These are phyloP conservation scores for Termitomyces bulborhizus DNA, from an alignment of 768 basidiomycete species.

Conservation along the genomic window DNA sequence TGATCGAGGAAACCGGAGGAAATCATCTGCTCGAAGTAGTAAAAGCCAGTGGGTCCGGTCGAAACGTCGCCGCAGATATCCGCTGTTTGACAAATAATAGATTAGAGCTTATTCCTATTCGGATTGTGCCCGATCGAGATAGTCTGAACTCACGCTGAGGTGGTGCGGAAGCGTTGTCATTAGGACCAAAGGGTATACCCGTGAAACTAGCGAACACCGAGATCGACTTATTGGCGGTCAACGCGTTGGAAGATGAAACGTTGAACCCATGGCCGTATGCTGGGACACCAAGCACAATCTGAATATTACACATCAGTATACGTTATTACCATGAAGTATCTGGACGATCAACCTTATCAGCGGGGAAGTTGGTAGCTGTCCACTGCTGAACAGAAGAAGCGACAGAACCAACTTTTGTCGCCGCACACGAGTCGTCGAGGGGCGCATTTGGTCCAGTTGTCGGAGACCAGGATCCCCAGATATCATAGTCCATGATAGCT, in stretches of 20 bases:
- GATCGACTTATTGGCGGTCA: background rate
- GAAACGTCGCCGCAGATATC: conserved; percentile 42
- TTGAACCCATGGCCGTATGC: conserved; percentile 73
- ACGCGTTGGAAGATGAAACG: conserved; percentile 29
- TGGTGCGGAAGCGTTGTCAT: background rate
- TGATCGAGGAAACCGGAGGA: conserved; percentile 43
- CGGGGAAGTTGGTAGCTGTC: conserved; percentile 72
- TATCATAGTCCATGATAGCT: conserved; percentile 63
- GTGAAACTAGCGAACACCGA: background rate
- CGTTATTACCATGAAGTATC: background rate
- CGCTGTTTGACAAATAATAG: background rate
- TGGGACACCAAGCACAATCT: conserved; percentile 76
- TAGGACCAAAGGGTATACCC: background rate
- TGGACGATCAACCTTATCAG: conserved; percentile 22
- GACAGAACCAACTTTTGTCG: conserved; percentile 62
- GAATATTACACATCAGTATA: background rate
- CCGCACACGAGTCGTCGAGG: conserved; percentile 63
- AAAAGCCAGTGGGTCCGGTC: conserved; percentile 38
- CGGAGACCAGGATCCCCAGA: conserved; percentile 37
- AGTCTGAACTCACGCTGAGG: background rate
- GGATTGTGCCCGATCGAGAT: background rate
- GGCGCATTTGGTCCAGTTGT: conserved; percentile 82
- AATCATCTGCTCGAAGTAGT: conserved; percentile 59
- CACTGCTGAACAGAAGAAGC: conserved; percentile 65
- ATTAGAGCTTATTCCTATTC: background rate